Evolutionary conservation across 2,329 filamentous ascomycete genomes (phyloP), one percentile per base, ranked within the genome.

Genomic region (Phoma herbarum): DNA sequence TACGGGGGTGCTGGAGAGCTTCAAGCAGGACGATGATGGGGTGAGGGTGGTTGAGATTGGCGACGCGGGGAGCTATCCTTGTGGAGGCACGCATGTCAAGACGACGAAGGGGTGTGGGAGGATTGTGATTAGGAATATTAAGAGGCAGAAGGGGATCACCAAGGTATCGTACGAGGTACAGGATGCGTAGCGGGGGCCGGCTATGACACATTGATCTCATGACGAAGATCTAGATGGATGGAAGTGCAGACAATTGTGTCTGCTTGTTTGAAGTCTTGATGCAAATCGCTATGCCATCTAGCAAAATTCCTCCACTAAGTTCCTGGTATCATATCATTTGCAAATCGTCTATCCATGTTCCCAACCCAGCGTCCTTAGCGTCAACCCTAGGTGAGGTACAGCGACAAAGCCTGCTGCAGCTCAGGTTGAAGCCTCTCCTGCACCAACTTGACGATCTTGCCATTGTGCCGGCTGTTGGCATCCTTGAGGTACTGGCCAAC

Each of bases 401-500:
- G 61, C 14, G 66, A 70, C 64, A 83, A 63, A 6, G 79, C 79
- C 45, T 72, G 68, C 63, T 77, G 76, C 18, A 76, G 75, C 48
- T 80, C 74, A 2, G 73, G 70, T 18, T 74, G 73, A 60, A 97
- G 80, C 67, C 92, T 86, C 76, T 91, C 86, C 63, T 87, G 82
- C 52, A 93, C 90, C 72, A 91, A 94, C 57, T 80, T 81, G 26
- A 85, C 86, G 63, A 97, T 85, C 18, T 86, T 85, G 2, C 93
- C 92, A 45, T 83, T 82, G 68, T 92, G 88, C 69, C 88, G 87
- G 71, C 82, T 81, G 77, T 97, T 92, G 7, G 92, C 92, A 33
- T 89, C 86, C 72, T 89, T 89, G 72, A 97, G 81, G 74, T 92
- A 93, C 63, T 85, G 81, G 55, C 90, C 84, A n/a, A 97, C 93